These are phyloP conservation scores for Eucalyptus guilfoylei DNA, from an alignment of 345 rosid species.

Conservation along the genomic window DNA sequence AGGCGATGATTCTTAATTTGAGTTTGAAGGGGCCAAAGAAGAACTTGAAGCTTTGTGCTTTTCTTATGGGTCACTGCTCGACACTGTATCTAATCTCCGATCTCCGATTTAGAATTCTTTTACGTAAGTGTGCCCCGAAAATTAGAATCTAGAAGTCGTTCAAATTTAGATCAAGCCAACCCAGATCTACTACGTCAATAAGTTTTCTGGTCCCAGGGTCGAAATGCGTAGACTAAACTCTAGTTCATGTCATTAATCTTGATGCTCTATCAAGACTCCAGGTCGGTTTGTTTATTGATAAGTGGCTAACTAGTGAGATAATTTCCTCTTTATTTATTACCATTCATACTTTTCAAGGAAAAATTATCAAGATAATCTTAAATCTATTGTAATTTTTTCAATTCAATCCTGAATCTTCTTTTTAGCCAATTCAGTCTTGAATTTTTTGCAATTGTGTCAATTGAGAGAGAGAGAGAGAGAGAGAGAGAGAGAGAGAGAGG, in stretches of 20 bases:
- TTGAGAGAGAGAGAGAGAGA: too few relatives aligned
- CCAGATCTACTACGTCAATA: neutral
- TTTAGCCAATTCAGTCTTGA: too few relatives aligned
- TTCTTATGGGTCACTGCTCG: neutral
- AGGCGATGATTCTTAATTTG: neutral
- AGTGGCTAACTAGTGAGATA: neutral
- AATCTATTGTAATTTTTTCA: too few relatives aligned
- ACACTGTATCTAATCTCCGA: neutral
- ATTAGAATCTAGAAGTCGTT: neutral
- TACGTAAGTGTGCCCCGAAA: neutral
- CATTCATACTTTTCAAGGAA: too few relatives aligned
- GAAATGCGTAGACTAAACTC: neutral
- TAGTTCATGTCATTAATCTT: neutral
- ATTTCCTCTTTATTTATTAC: neutral
- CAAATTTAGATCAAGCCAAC: neutral
- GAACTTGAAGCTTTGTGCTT: neutral
- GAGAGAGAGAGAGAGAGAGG: too few relatives aligned
- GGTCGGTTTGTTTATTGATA: neutral
- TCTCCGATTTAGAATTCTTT: neutral
- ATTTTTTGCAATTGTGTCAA: too few relatives aligned
- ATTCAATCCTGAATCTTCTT: fast-evolving
- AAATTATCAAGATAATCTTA: too few relatives aligned
- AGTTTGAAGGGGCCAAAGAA: neutral
- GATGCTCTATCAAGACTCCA: neutral
- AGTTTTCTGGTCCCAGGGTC: neutral